Percentiles rank a stretch among this genome's conserved stretches.
Conservation (phyloP, 2,329 filamentous ascomycete species). For the Aspergillus awamori region DNA sequence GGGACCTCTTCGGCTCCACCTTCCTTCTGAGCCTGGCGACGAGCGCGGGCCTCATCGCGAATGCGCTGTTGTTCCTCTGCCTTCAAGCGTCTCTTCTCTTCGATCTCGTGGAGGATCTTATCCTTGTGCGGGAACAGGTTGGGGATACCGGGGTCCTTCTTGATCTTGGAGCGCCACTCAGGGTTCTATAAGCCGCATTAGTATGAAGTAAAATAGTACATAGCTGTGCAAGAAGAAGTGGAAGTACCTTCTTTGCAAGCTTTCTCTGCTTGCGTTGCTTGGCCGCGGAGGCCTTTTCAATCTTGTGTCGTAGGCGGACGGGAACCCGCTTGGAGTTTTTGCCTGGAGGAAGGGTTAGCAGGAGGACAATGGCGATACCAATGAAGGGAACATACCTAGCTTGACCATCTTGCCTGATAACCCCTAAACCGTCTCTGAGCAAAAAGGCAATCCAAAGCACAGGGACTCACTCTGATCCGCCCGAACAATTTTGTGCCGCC, state of each 20-base stretch:
- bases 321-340: constrained; percentile 92
- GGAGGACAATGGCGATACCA: background rate
- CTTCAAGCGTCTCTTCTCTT: constrained; percentile 80
- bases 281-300: constrained; percentile 84
- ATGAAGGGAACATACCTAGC: constrained; percentile 35
- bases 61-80: constrained; percentile 73
- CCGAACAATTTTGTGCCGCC: constrained; percentile 34
- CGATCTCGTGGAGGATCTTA: constrained; percentile 89
- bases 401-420: constrained; percentile 43
- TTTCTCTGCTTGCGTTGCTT: constrained; percentile 93
- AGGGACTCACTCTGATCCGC: constrained; percentile 20
- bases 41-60: constrained; percentile 64
- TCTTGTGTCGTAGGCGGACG: constrained; percentile 90
- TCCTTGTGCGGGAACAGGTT: constrained; percentile 99
- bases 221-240: background rate
- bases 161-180: constrained; percentile 90
- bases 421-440: constrained; percentile 10
- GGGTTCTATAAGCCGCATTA: constrained; percentile 66
- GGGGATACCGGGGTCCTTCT: constrained; percentile 97
- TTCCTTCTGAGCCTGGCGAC: constrained; percentile 45
- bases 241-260: constrained; percentile 76
- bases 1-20: constrained; percentile 38
- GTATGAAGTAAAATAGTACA: background rate
- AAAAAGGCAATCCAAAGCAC: constrained; percentile 20
- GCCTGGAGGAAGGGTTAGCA: constrained; percentile 57